Evolutionary conservation across 495 filamentous ascomycete species (phyloP).

Genomic region (Xylaria acuta): DNA sequence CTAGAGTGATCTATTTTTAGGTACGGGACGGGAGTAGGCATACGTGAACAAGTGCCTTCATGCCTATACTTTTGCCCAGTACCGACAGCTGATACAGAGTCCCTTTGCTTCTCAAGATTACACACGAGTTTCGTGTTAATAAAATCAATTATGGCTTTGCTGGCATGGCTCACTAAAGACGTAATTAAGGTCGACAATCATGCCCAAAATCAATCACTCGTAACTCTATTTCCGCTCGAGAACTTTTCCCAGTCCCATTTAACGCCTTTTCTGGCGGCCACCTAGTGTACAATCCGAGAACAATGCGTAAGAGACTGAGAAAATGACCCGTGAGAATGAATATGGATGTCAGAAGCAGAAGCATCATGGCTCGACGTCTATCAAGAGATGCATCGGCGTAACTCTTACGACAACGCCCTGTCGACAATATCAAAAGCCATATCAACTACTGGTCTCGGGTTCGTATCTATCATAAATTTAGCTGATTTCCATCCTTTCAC

Average conservation of each 20-base stretch:
- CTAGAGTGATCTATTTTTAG: not conserved
- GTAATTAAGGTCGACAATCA: not conserved
- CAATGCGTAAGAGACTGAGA: conserved; percentile 38
- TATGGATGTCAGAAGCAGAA: conserved; percentile 33
- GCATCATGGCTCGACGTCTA: conserved; percentile 28
- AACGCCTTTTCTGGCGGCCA: conserved; percentile 38
- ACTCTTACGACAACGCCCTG: conserved; percentile 23
- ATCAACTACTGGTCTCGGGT: conserved; percentile 32
- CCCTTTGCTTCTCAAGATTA: not conserved
- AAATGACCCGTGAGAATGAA: conserved; percentile 35
- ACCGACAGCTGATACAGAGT: not conserved
- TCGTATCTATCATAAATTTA: conserved; percentile 41
- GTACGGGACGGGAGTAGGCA: not conserved
- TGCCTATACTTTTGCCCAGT: not conserved
- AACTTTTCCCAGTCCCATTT: conserved; percentile 44
- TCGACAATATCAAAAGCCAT: conserved; percentile 34
- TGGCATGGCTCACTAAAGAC: not conserved
- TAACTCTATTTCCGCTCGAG: conserved; percentile 43
- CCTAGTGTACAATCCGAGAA: conserved; percentile 46
- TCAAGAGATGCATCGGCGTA: conserved; percentile 34
- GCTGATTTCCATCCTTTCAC: conserved; percentile 28
- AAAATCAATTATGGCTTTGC: not conserved
- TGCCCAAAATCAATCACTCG: conserved; percentile 39
- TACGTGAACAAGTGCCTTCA: not conserved
- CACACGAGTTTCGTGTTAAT: not conserved